Conservation (phyloP, 345 rosid species). For the Eucalyptus cloeziana region DNA sequence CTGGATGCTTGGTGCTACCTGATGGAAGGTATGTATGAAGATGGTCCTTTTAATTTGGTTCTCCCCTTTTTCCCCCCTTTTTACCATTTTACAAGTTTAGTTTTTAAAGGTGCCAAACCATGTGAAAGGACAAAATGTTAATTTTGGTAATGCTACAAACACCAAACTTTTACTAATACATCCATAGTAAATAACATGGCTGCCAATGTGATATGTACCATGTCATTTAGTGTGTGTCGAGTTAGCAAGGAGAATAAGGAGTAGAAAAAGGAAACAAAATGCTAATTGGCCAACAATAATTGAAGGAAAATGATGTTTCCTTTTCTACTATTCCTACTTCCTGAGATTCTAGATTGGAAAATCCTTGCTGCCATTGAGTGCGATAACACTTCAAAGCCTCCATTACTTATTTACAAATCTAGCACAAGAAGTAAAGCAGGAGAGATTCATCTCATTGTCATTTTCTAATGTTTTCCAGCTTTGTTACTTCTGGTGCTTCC, state of each 20-base stretch:
- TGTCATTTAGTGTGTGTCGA: background rate
- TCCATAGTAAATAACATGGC: background rate
- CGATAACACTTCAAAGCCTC: background rate
- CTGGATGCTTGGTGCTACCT: slow-evolving; percentile 60
- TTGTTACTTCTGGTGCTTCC: background rate
- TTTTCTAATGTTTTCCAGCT: background rate
- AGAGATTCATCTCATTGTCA: background rate
- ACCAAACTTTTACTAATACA: background rate
- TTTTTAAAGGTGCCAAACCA: background rate
- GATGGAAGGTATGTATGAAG: slow-evolving; percentile 50
- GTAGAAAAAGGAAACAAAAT: background rate
- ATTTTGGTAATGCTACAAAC: background rate
- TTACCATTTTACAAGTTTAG: background rate
- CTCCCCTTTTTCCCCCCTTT: background rate
- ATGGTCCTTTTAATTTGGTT: background rate
- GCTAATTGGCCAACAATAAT: background rate
- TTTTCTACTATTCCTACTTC: background rate
- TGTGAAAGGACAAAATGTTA: background rate
- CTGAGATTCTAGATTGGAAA: background rate
- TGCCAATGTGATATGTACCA: background rate
- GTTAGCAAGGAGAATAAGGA: background rate
- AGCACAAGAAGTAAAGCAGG: background rate
- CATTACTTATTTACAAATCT: background rate
- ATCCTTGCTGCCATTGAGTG: background rate
- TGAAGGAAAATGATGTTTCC: background rate